Evolutionary conservation across 495 filamentous ascomycete genomes (phyloP), one percentile per base, ranked within the genome.

Genomic region (Aspergillus nidulans): DNA sequence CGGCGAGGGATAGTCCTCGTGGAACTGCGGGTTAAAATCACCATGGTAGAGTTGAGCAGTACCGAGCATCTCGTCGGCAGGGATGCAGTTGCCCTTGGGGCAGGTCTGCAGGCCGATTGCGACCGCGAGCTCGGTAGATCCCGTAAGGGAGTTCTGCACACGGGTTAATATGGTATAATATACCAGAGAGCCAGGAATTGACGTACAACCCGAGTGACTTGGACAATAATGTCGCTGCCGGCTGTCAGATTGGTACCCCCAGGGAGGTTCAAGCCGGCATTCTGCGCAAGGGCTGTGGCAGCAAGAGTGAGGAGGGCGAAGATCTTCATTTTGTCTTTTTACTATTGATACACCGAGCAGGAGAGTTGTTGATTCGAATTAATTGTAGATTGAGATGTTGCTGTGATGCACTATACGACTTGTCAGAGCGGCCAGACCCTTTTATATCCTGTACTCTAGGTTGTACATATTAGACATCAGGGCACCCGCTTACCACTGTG

Each of bases 261-360:
- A 1, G 40, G 42, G 10, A 91, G 91, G 6, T 92, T 77, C 43
- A 96, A 81, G 34, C 70, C 66, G 7, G 85, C 87, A 25, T 76
- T 84, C 43, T 85, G 84, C 15, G 82, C 78, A 55, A 92, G 76
- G 47, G 91, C 83, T 48, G 53, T 53, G 36, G 61, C 56, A 13
- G 54, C 56, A 20, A 74, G 55, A 21, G 51, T 42, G n/a, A 69
- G 42, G 13, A 64, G 28, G 16, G 58, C 16, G 41, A 71, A 42
- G 52, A 51, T 60, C 49, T 67, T 64, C 68, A 69, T 70, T 48
- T 24, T 67, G 49, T n/a, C n/a, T n/a, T n/a, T n/a, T n/a, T n/a
- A n/a, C n/a, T n/a, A n/a, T n/a, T n/a, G n/a, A n/a, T n/a, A n/a
- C n/a, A n/a, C n/a, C n/a, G n/a, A n/a, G n/a, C n/a, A n/a, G n/a